phyloP scores from a whole-genome alignment of 2,329 filamentous ascomycete species.

The Gyromitra esculenta region DNA sequence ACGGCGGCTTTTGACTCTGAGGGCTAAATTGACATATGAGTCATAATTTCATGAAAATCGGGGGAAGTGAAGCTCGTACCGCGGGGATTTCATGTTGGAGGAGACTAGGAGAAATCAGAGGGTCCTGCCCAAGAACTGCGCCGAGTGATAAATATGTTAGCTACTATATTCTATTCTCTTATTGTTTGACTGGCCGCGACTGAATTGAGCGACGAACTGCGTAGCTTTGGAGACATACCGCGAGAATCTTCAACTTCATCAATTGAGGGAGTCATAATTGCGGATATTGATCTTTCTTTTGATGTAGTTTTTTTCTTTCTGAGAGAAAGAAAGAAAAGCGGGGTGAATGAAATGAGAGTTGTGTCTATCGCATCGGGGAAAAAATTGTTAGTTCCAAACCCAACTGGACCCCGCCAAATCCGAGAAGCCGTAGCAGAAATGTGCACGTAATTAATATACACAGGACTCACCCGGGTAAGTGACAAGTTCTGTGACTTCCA shows the following conservation, averaged over 20 bases:
- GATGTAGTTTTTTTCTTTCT: constrained; percentile 2
- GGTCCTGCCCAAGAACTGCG: constrained; percentile 57
- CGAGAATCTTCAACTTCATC: constrained; percentile 56
- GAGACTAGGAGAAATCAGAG: constrained; percentile 57
- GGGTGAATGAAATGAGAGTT: constrained; percentile 36
- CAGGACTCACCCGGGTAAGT: constrained; percentile 34
- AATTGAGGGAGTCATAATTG: constrained; percentile 48
- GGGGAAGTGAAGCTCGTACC: constrained; percentile 47
- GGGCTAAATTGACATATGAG: constrained; percentile 56
- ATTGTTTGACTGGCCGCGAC: constrained; percentile 18
- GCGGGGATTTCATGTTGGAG: constrained; percentile 57
- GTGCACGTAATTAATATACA: constrained; percentile 23
- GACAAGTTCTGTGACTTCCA: constrained; percentile 6
- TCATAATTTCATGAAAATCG: constrained; percentile 25
- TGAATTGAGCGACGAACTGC: constrained; percentile 16
- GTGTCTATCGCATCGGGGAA: constrained; percentile 26
- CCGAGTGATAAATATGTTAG: constrained; percentile 26
- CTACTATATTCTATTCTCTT: constrained; percentile 20
- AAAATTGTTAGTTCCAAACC: constrained; percentile 34
- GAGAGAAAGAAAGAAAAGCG: constrained; percentile 22
- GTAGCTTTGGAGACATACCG: constrained; percentile 46
- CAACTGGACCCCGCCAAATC: constrained; percentile 34
- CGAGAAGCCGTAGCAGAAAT: constrained; percentile 18
- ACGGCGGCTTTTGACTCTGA: constrained; percentile 66
- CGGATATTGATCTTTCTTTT: constrained; percentile 15